Evolutionary conservation across 225 moss, liverwort and hornwort genomes (phyloP), one percentile per base, ranked within the genome.

Genomic region (Asterella californica): DNA sequence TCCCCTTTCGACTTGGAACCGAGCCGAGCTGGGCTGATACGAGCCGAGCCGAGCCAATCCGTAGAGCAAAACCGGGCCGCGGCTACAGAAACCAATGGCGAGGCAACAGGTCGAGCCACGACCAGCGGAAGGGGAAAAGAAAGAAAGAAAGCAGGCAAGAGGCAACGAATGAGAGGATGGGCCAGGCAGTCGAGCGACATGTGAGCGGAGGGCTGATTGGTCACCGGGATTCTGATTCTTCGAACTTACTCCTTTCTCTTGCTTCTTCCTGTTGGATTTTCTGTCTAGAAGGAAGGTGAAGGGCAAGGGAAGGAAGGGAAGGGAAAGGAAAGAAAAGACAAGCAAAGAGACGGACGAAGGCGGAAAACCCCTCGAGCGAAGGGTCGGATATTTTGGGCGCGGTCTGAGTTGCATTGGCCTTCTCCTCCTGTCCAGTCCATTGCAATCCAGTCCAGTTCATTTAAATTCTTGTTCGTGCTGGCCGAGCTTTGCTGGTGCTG

Each of bases 191-290:
- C 30, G 34, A 67, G 34, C 45, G 37, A 14, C 24, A 24, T 2
- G 42, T 70, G 38, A 70, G 74, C 53, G 25, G 74, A 54, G 52
- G 27, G 53, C 50, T 53, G 50, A 75, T 75, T 75, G 74, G 74
- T 15, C 74, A 10, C 11, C n/a, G 52, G 74, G 74, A 75, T 75
- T 75, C 54, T 53, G 74, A 75, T 52, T 75, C 50, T 29, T 75
- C 24, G 29, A 47, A n/a, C 15, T 52, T 29, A 21, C 29, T 37
- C 30, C 14, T 15, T 17, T 17, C 7, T 21, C 60, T 25, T 60
- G 60, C n/a, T 67, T 36, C 15, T n/a, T 5, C 45, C 36, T 24
- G 42, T 38, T 24, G 9, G 42, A 42, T 3, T 42, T 42, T 42
- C 42, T 42, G 4, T 42, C 4, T 42, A 7, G 42, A 42, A 42